These are phyloP conservation scores for Penicilliopsis zonata DNA, from an alignment of 495 filamentous ascomycete genomes.

Conservation along the genomic window DNA sequence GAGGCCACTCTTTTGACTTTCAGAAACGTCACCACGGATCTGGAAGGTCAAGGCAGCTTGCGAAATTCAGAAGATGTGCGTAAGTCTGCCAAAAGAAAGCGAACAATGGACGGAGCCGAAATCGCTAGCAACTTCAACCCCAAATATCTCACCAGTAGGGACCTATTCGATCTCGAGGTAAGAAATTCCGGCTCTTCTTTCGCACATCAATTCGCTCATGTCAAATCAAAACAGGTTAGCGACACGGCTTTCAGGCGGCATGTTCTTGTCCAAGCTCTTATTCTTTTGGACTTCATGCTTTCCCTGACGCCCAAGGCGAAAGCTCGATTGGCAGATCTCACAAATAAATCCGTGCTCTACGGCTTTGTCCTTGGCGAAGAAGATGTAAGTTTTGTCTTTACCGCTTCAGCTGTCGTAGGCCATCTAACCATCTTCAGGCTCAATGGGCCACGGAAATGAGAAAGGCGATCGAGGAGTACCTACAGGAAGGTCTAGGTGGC, in stretches of 20 bases:
- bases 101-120: slow-evolving; percentile 43
- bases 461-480: slow-evolving; percentile 60
- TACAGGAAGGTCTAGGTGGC: slow-evolving; percentile 57
- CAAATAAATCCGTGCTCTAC: slow-evolving; percentile 83
- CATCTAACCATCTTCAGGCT: slow-evolving; percentile 27
- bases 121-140: slow-evolving; percentile 79
- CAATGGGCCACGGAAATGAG: slow-evolving; percentile 72
- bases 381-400: slow-evolving; percentile 54
- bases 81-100: slow-evolving; percentile 62
- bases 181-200: slow-evolving; percentile 6
- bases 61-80: slow-evolving; percentile 48
- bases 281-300: slow-evolving; percentile 84
- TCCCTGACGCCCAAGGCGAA: slow-evolving; percentile 77
- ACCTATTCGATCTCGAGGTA: slow-evolving; percentile 92
- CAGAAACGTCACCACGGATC: slow-evolving; percentile 62
- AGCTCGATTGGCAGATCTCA: slow-evolving; percentile 56
- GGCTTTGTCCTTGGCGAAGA: slow-evolving; percentile 64
- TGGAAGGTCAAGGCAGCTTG: slow-evolving; percentile 30
- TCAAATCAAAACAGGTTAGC: slow-evolving; percentile 47
- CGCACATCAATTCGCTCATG: background rate
- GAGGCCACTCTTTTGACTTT: slow-evolving; percentile 72
- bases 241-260: slow-evolving; percentile 90
- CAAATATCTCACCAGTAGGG: slow-evolving; percentile 89
- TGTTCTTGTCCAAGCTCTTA: slow-evolving; percentile 86
- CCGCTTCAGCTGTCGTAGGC: background rate